A percentile compares a stretch with the other conserved stretches of the same genome.
These are phyloP conservation scores for Podila horticola DNA, from an alignment of 192 early-diverging fungal genomes.

Conservation along the genomic window DNA sequence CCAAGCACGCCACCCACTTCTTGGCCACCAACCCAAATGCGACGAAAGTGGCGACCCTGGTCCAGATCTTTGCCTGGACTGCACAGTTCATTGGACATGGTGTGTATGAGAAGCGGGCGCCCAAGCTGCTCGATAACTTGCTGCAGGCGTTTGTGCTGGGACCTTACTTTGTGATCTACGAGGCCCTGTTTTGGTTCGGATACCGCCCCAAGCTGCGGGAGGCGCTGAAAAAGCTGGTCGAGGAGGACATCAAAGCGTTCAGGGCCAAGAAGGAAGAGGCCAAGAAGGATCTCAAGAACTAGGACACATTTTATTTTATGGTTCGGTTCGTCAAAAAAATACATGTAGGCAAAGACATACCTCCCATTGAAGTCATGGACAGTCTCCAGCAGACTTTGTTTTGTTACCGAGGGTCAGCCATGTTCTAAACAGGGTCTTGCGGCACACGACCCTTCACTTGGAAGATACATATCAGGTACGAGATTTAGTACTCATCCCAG, in stretches of 20 bases:
- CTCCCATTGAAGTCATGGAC: no score
- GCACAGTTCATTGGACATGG: slow-evolving; percentile 88
- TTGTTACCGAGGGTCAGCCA: no score
- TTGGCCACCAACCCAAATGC: slow-evolving; percentile 52
- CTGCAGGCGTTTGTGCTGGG: slow-evolving; percentile 88
- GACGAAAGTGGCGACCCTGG: slow-evolving; percentile 54
- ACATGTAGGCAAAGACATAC: no score
- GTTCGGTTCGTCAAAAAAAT: no score
- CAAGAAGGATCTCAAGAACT: no score
- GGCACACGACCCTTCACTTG: no score
- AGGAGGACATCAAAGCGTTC: slow-evolving; percentile 59
- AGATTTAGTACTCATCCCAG: no score
- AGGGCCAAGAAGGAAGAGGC: slow-evolving; percentile 26
- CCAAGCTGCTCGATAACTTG: slow-evolving; percentile 84
- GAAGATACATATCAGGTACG: no score
- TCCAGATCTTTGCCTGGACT: slow-evolving; percentile 80
- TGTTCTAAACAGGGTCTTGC: no score
- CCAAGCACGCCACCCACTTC: slow-evolving; percentile 70
- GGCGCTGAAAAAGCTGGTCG: slow-evolving; percentile 65
- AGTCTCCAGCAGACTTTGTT: no score
- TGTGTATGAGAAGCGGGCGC: slow-evolving; percentile 80
- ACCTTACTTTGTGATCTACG: slow-evolving; percentile 87
- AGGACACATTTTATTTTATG: no score
- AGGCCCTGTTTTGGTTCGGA: slow-evolving; percentile 80
- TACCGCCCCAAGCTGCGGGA: slow-evolving; percentile 72